These are phyloP conservation scores for Gynochthodes officinalis DNA, from an alignment of 257 asterid species.

Conservation along the genomic window DNA sequence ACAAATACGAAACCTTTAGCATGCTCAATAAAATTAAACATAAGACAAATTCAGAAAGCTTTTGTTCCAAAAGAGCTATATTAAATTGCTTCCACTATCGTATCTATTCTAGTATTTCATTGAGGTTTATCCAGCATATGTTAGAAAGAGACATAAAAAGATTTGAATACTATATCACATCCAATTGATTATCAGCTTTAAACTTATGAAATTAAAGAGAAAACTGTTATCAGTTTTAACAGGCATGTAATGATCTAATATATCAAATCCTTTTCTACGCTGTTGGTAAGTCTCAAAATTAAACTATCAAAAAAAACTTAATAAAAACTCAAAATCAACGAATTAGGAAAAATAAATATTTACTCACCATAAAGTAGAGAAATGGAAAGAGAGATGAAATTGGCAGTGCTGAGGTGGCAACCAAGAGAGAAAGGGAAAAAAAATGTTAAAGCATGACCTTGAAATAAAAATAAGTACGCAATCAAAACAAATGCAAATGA, in stretches of 20 bases:
- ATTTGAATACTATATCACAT: too few species aligned
- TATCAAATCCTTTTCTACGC: background rate
- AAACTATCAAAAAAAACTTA: background rate
- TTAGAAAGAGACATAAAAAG: background rate
- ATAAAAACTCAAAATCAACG: background rate
- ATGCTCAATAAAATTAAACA: background rate
- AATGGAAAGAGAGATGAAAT: constrained; percentile 28
- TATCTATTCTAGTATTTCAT: background rate
- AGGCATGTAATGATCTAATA: background rate
- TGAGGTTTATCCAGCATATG: background rate
- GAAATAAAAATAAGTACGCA: background rate
- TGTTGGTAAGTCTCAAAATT: background rate
- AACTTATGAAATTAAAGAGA: background rate
- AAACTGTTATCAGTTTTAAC: background rate
- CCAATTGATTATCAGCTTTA: background rate
- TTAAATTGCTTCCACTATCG: background rate
- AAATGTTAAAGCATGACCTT: background rate
- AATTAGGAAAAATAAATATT: background rate
- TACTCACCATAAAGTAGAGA: constrained; percentile 26
- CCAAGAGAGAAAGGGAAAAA: background rate
- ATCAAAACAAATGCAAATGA: background rate
- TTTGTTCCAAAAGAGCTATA: background rate
- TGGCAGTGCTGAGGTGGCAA: constrained; percentile 22
- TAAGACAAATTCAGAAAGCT: background rate
- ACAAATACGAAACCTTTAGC: background rate